Evolutionary conservation across 2,329 filamentous ascomycete species (phyloP), one percentile per base, ranked within the genome.

Genomic region (Neobulgaria alba): DNA sequence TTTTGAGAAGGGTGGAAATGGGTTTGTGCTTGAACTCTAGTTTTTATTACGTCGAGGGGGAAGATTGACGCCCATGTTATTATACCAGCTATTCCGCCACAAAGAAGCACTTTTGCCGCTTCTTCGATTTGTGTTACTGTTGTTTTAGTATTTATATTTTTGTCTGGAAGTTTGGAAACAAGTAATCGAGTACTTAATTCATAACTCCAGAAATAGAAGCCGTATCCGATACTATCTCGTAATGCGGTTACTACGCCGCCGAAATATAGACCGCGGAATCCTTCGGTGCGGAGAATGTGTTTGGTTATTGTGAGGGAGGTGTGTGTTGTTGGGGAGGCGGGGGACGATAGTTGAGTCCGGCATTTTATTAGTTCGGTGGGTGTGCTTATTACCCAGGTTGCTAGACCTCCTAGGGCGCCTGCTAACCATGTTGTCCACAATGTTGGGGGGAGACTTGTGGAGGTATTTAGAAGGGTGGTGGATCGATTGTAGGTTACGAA

Each of bases 181-280:
- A 79, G 68, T 39, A 68, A 66, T 26, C 75, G 71, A 48, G 82
- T 86, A 49, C 72, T 77, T 43, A 89, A 66, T 62, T 93, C 85
- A 57, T 95, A 96, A 1, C 83, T 82, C 84, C 85, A 94, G 61
- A 96, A 96, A 59, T 95, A 96, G 62, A 95, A 95, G 0, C 89
- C 90, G 63, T 95, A 96, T n/a, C 90, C 90, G 41, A 95, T 75
- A 43, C 82, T 82, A 63, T 96, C 90, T 36, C 90, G 73, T 30
- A 90, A 59, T 39, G 82, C 85, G 1, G 90, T 96, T 12, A 95
- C 77, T 0, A 67, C 69, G 15, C 90, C 90, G 15, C 88, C 90
- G 47, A 79, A 73, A 58, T 94, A 95, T 16, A 95, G 63, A 0
- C 88, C 89, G 29, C 71, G 68, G 3, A 86, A 41, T 0, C 81